Conservation (phyloP, 441 rosid species). For the Bocquillonia castaneifolia region DNA sequence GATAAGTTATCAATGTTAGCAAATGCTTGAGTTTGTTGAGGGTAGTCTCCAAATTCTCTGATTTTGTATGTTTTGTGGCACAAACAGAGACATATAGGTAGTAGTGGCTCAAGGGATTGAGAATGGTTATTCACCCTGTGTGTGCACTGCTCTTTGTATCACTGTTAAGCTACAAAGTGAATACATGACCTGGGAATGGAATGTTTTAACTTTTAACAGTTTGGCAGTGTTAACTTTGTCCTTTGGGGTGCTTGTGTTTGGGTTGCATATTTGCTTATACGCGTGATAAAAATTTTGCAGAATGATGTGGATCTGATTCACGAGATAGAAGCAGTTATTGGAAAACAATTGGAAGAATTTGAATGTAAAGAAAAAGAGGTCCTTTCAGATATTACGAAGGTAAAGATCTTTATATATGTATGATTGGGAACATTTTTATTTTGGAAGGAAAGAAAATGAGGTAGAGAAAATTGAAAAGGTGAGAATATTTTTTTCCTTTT, state of each 20-base stretch:
- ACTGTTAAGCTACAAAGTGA: too few relatives aligned
- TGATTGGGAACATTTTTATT: too few relatives aligned
- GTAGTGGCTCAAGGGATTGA: too few relatives aligned
- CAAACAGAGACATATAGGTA: too few relatives aligned
- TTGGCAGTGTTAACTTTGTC: too few relatives aligned
- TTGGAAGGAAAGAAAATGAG: too few relatives aligned
- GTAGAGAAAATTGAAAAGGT: too few relatives aligned
- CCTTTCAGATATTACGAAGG: slow-evolving; percentile 69
- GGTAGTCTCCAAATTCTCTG: background rate
- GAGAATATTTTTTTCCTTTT: too few relatives aligned
- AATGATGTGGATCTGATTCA: slow-evolving; percentile 64
- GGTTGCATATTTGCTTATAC: slow-evolving; percentile 17
- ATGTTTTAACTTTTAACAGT: too few relatives aligned
- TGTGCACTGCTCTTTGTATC: too few relatives aligned
- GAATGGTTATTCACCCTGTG: background rate
- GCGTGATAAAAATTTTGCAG: slow-evolving; percentile 38
- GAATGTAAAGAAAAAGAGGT: slow-evolving; percentile 69
- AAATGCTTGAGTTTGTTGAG: background rate
- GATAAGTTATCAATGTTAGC: background rate
- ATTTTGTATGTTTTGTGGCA: background rate
- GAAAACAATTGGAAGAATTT: slow-evolving; percentile 59
- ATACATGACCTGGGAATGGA: too few relatives aligned
- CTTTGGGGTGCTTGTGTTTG: background rate
- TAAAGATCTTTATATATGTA: slow-evolving; percentile 26
- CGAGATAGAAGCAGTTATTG: slow-evolving; percentile 69